phyloP scores from a whole-genome alignment of 441 rosid genomes.

The Adansonia gregorii region DNA sequence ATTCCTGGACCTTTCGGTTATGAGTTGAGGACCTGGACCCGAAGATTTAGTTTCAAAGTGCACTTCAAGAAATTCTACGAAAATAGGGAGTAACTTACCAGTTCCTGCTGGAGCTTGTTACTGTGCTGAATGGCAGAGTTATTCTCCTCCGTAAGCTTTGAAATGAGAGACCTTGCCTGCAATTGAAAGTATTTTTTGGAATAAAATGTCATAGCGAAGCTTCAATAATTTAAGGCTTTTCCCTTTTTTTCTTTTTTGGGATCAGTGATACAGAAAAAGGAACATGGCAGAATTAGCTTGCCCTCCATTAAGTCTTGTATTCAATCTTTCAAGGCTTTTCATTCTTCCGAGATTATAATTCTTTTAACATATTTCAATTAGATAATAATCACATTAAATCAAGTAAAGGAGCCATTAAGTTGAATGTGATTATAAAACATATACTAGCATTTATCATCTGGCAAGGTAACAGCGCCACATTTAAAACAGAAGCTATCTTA shows the following conservation, averaged over 20 bases:
- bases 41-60: not conserved
- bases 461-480: not conserved
- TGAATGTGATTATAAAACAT: not conserved
- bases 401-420: not conserved
- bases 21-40: not conserved
- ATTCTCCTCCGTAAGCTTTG: constrained; percentile 71
- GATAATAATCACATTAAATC: not conserved
- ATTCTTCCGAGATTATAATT: not conserved
- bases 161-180: constrained; percentile 60
- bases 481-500: not conserved
- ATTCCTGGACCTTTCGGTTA: not conserved
- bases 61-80: constrained; percentile 9
- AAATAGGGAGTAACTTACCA: constrained; percentile 51
- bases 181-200: constrained; percentile 16
- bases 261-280: not conserved
- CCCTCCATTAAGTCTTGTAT: not conserved
- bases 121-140: constrained; percentile 55
- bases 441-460: not conserved
- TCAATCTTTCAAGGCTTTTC: not conserved
- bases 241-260: not conserved
- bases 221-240: not conserved
- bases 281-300: not conserved
- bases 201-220: constrained; percentile 14
- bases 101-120: constrained; percentile 65
- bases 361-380: not conserved